phyloP scores from a whole-genome alignment of 805 yeast genomes.

The Starmera amethionina region DNA sequence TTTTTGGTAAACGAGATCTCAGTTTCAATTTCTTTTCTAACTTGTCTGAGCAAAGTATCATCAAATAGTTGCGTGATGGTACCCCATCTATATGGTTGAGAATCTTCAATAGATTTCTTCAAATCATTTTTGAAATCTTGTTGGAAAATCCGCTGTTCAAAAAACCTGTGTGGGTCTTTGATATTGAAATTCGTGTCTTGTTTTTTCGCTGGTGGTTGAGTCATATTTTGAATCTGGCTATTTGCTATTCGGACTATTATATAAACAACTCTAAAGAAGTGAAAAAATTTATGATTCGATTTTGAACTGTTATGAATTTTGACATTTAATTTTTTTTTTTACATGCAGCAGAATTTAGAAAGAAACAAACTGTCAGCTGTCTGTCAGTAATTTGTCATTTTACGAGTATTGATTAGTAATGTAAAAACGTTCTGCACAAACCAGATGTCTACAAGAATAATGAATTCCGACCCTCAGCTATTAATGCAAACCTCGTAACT shows the following conservation, averaged over 20 bases:
- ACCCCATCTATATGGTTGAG: conserved; percentile 89
- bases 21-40: conserved; percentile 72
- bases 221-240: neutral
- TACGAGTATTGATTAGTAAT: too few species aligned
- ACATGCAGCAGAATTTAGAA: too few species aligned
- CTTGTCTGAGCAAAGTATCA: conserved; percentile 67
- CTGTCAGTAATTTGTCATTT: too few species aligned
- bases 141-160: conserved; percentile 41
- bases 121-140: conserved; percentile 28
- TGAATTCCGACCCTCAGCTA: too few species aligned
- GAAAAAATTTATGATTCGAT: neutral
- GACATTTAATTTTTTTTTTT: too few species aligned
- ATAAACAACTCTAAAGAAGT: too few species aligned
- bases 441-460: too few species aligned
- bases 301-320: neutral
- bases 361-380: too few species aligned
- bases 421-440: too few species aligned
- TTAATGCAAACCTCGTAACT: too few species aligned
- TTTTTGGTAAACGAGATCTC: conserved; percentile 88
- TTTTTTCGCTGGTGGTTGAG: conserved; percentile 3
- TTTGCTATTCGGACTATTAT: too few species aligned
- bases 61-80: conserved; percentile 64
- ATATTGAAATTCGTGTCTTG: conserved; percentile 8
- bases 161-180: conserved; percentile 19
- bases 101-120: conserved; percentile 33